Conservation (phyloP, 495 filamentous ascomycete genomes). For the Xylaria curta region DNA sequence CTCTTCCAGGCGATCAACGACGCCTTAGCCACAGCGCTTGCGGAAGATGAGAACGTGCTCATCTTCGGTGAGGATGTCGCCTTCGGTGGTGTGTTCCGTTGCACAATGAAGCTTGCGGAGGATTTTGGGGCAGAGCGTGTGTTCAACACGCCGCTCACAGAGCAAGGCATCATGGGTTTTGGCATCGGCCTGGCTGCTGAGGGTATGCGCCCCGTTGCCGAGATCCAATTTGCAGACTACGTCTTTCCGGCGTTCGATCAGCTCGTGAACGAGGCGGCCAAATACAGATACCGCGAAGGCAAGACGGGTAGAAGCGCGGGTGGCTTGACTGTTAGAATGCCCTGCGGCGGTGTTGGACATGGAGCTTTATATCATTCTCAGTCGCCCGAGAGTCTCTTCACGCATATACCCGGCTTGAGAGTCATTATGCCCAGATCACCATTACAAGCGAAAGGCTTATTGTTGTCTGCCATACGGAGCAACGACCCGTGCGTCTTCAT, state of each 20-base stretch:
- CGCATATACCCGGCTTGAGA: constrained; percentile 86
- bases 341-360: constrained; percentile 93
- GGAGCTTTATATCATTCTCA: constrained; percentile 96
- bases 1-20: constrained; percentile 92
- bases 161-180: constrained; percentile 95
- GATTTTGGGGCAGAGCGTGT: constrained; percentile 88
- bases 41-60: constrained; percentile 81
- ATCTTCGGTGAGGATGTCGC: constrained; percentile 97
- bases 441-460: constrained; percentile 87
- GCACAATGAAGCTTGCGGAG: constrained; percentile 86
- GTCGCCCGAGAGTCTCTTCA: constrained; percentile 90
- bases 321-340: constrained; percentile 91
- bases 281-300: constrained; percentile 88
- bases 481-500: constrained; percentile 95
- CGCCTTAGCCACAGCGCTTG: constrained; percentile 81
- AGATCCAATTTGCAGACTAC: constrained; percentile 99
- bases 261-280: constrained; percentile 95
- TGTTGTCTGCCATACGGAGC: constrained; percentile 79
- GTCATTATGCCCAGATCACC: constrained; percentile 93
- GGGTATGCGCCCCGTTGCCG: constrained; percentile 91
- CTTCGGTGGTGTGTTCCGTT: constrained; percentile 96
- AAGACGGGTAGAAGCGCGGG: constrained; percentile 69
- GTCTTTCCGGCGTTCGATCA: constrained; percentile 97
- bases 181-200: constrained; percentile 88
- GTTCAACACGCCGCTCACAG: constrained; percentile 94